phyloP scores from a whole-genome alignment of 192 early-diverging fungal species.

The Geranomyces michiganensis region DNA sequence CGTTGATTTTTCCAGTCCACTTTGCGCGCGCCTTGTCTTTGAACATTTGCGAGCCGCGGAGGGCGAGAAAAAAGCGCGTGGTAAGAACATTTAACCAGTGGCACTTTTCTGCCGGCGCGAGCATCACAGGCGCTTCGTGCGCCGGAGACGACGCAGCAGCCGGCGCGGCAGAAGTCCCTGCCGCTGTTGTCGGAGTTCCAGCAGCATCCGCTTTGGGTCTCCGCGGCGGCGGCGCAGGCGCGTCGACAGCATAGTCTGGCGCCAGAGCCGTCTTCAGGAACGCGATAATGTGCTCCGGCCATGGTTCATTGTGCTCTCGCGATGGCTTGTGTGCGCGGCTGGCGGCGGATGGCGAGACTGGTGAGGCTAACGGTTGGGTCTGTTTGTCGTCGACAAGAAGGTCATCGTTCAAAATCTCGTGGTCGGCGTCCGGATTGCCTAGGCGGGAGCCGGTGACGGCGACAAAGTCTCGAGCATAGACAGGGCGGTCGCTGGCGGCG shows the following conservation, averaged over 20 bases:
- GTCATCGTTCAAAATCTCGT: constrained; percentile 20
- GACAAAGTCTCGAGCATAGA: constrained; percentile 26
- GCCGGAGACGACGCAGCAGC: not conserved
- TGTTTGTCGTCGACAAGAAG: not conserved
- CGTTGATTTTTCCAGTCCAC: constrained; percentile 48
- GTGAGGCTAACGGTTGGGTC: not conserved
- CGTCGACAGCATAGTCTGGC: constrained; percentile 28
- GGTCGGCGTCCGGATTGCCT: constrained; percentile 2
- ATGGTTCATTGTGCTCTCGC: constrained; percentile 43
- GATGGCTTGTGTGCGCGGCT: constrained; percentile 2
- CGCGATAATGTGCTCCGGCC: constrained; percentile 50
- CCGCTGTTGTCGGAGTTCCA: not conserved
- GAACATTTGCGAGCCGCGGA: constrained; percentile 49
- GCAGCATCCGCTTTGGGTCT: not conserved
- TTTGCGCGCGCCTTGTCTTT: constrained; percentile 39
- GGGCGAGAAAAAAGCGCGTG: constrained; percentile 53
- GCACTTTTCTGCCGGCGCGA: constrained; percentile 35
- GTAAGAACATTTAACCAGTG: constrained; percentile 55
- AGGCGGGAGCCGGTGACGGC: constrained; percentile 1
- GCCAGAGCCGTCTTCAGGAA: constrained; percentile 41
- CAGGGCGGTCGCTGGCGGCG: constrained; percentile 26
- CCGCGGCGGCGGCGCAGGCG: constrained; percentile 20
- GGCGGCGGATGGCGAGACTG: not conserved
- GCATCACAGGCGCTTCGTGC: constrained; percentile 20
- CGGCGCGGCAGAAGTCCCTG: not conserved